phyloP scores from a whole-genome alignment of 176 grass and related monocot genomes.

The Aegilops umbellulata region DNA sequence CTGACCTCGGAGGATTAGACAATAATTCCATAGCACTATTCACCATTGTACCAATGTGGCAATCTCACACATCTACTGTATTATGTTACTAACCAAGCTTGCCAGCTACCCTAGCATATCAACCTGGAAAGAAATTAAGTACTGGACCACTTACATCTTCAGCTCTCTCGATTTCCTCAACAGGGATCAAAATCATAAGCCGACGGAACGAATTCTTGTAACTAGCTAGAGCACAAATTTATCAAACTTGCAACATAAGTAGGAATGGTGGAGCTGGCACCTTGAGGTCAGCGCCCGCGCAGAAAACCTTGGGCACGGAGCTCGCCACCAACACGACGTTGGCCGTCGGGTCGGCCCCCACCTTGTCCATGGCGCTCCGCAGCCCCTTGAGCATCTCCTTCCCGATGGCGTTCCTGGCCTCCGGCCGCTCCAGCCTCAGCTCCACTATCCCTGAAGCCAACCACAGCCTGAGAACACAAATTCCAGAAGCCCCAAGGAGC shows the following conservation, averaged over 20 bases:
- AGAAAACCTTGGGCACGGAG: conserved; percentile 78
- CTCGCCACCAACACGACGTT: conserved; percentile 71
- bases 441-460: conserved; percentile 66
- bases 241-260: neutral
- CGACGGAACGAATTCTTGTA: neutral
- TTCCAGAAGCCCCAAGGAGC: neutral
- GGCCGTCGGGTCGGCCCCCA: conserved; percentile 53
- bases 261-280: conserved; percentile 9
- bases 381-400: conserved; percentile 86
- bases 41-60: neutral
- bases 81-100: neutral
- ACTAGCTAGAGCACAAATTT: neutral
- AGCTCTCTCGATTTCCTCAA: neutral
- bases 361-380: conserved; percentile 49
- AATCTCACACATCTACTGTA: neutral
- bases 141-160: neutral
- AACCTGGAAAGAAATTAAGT: neutral
- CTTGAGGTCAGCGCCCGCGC: conserved; percentile 93
- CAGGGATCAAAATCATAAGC: neutral
- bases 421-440: conserved; percentile 69
- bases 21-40: neutral
- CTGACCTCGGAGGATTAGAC: neutral
- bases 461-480: neutral
- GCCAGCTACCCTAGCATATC: neutral
- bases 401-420: conserved; percentile 88